A percentile compares a stretch with the other conserved stretches of the same genome.
Evolutionary conservation across 345 rosid genomes (phyloP).

Genomic region (Eucalyptus cloeziana): DNA sequence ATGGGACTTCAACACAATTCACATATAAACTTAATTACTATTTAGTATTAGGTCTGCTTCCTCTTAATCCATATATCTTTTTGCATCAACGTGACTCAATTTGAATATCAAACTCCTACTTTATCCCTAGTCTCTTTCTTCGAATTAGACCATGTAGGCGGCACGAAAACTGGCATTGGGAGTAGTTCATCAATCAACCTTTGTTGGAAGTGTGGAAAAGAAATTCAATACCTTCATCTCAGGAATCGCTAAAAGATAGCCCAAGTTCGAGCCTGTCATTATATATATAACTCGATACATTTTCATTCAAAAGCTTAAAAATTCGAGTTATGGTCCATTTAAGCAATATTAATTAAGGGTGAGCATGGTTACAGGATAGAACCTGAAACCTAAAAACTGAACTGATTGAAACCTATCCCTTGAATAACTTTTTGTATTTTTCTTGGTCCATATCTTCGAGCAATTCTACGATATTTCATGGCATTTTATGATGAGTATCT

Average conservation of each 20-base stretch:
- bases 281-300: background rate
- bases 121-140: background rate
- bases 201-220: background rate
- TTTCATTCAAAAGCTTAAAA: background rate
- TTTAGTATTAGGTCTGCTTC: background rate
- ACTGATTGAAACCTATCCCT: too few species aligned
- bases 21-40: too few species aligned
- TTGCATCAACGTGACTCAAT: background rate
- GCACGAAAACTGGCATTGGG: background rate
- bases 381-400: rapidly evolving
- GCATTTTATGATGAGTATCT: too few species aligned
- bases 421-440: too few species aligned
- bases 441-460: too few species aligned
- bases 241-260: background rate
- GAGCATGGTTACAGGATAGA: too few species aligned
- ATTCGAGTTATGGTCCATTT: too few species aligned
- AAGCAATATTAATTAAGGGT: too few species aligned
- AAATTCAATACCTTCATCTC: background rate
- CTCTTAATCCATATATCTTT: background rate
- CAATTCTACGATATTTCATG: too few species aligned
- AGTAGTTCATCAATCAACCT: background rate
- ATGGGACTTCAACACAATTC: background rate
- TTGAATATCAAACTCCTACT: background rate
- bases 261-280: background rate
- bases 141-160: background rate